A percentile compares a stretch with the other conserved stretches of the same genome.
These are phyloP conservation scores for Oryza punctata DNA, from an alignment of 176 grass and related monocot genomes.

Conservation along the genomic window DNA sequence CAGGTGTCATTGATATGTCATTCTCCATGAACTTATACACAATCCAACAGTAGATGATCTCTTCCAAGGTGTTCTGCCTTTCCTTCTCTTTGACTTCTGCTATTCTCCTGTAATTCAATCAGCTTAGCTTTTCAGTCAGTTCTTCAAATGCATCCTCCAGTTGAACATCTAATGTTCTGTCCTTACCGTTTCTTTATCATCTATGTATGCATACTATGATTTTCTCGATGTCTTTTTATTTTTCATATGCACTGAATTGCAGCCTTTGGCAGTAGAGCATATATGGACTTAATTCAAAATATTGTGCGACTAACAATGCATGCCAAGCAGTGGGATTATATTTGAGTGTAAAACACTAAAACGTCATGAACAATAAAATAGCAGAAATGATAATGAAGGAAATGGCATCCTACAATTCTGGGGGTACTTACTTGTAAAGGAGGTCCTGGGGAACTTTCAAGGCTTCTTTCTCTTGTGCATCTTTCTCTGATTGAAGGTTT, in stretches of 20 bases:
- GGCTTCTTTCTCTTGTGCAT: slow-evolving; percentile 67
- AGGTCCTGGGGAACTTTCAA: slow-evolving; percentile 59
- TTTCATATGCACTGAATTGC: background rate
- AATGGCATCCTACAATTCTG: background rate
- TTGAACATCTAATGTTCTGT: background rate
- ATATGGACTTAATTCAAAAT: background rate
- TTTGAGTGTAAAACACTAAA: background rate
- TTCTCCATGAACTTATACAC: slow-evolving; percentile 89
- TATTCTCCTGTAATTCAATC: slow-evolving; percentile 81
- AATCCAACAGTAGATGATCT: slow-evolving; percentile 92
- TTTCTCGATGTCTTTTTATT: background rate
- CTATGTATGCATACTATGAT: background rate
- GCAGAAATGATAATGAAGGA: background rate
- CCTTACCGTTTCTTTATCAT: background rate
- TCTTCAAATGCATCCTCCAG: slow-evolving; percentile 10
- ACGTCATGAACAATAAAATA: background rate
- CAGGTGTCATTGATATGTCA: slow-evolving; percentile 74
- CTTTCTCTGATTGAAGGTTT: slow-evolving; percentile 67
- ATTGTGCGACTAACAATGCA: background rate
- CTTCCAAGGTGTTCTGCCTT: slow-evolving; percentile 72
- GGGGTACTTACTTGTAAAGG: slow-evolving; percentile 71
- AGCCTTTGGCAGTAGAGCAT: background rate
- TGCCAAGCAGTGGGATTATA: background rate
- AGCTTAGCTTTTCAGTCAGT: slow-evolving; percentile 4
- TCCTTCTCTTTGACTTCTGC: slow-evolving; percentile 98